These are phyloP conservation scores for Xerocomus brunneocitrinus DNA, from an alignment of 768 basidiomycete species.

Conservation along the genomic window DNA sequence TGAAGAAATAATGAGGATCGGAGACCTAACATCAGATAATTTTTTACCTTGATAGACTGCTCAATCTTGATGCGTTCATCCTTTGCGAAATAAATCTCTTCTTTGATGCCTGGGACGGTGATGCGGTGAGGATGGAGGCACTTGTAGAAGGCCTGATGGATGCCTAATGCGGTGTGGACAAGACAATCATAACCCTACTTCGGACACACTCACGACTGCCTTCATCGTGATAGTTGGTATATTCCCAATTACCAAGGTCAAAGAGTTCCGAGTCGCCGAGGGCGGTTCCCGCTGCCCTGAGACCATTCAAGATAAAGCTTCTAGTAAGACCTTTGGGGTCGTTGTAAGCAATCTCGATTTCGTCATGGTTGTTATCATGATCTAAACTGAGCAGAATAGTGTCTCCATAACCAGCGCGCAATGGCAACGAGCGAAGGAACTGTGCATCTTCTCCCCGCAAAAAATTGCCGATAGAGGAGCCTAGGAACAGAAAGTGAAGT, in stretches of 20 bases:
- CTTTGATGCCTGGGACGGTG: constrained; percentile 41
- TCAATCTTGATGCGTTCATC: constrained; percentile 85
- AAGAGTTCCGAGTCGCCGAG: constrained; percentile 68
- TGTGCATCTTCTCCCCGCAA: constrained; percentile 56
- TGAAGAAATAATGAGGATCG: background rate
- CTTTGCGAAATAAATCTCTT: constrained; percentile 50
- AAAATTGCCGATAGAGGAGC: constrained; percentile 92
- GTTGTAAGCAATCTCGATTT: constrained; percentile 84
- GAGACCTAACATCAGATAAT: background rate
- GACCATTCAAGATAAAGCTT: constrained; percentile 83
- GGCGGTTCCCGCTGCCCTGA: constrained; percentile 60
- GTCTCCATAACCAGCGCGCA: constrained; percentile 70
- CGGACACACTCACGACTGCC: constrained; percentile 40
- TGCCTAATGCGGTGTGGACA: constrained; percentile 42
- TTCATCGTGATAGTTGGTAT: constrained; percentile 58
- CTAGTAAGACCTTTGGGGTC: constrained; percentile 69
- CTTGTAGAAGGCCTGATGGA: constrained; percentile 81
- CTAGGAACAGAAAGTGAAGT: constrained; percentile 85
- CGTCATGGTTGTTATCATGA: constrained; percentile 63
- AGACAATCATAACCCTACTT: background rate
- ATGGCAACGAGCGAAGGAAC: constrained; percentile 76
- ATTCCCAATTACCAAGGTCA: constrained; percentile 68
- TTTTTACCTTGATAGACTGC: constrained; percentile 74
- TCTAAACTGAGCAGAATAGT: constrained; percentile 91
- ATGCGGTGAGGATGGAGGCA: constrained; percentile 60